Evolutionary conservation across 768 basidiomycete species (phyloP).

Genomic region (Russula sp.): DNA sequence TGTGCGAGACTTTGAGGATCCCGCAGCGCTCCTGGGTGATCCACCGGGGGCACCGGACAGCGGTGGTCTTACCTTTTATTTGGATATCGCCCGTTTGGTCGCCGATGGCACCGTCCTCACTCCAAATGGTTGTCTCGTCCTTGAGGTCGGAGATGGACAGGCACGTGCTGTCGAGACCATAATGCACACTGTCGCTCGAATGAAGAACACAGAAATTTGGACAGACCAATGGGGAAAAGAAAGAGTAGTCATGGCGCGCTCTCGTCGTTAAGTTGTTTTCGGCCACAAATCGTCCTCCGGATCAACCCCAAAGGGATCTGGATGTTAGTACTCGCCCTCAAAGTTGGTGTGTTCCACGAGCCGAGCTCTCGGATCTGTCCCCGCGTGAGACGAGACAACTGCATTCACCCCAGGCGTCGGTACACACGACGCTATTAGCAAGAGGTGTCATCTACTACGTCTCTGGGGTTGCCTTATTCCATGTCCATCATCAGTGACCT

Average conservation of each 20-base stretch:
- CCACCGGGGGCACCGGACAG: slow-evolving; percentile 31
- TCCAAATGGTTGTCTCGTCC: slow-evolving; percentile 49
- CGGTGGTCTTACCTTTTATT: slow-evolving; percentile 64
- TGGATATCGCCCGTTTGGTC: slow-evolving; percentile 57
- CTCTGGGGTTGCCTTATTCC: too few relatives aligned
- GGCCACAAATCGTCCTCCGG: too few relatives aligned
- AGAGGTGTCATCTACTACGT: too few relatives aligned
- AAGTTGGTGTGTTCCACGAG: too few relatives aligned
- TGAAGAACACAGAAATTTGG: slow-evolving; percentile 60
- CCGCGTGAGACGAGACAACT: too few relatives aligned
- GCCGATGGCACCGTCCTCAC: slow-evolving; percentile 44
- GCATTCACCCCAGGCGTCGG: too few relatives aligned
- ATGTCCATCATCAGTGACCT: too few relatives aligned
- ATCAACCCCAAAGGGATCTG: too few relatives aligned
- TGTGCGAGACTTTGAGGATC: slow-evolving; percentile 77
- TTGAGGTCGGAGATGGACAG: slow-evolving; percentile 77
- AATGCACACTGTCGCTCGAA: slow-evolving; percentile 39
- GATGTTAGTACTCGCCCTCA: too few relatives aligned
- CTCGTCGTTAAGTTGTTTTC: background rate
- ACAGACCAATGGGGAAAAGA: slow-evolving; percentile 71
- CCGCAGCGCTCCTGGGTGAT: slow-evolving; percentile 73
- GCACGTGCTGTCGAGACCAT: slow-evolving; percentile 54
- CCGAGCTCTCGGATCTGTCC: too few relatives aligned
- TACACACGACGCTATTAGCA: too few relatives aligned
- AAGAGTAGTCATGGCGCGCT: slow-evolving; percentile 53